Evolutionary conservation across 2,329 filamentous ascomycete genomes (phyloP).

Genomic region (Sporothrix inflata): DNA sequence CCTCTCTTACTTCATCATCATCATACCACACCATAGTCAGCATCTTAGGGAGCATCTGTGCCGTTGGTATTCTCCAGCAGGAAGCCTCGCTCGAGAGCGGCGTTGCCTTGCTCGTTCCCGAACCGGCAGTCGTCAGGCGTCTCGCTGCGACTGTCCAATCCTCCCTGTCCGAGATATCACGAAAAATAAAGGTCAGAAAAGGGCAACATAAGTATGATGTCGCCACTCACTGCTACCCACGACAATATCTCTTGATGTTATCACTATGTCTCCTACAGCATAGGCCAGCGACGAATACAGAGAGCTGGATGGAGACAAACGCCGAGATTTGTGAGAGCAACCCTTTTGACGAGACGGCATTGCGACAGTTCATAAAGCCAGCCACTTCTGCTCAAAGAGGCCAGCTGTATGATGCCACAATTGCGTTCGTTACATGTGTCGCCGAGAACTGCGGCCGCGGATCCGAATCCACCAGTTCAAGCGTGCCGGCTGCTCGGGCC

Average conservation of each 20-base stretch:
- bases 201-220: background rate
- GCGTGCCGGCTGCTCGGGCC: conserved; percentile 41
- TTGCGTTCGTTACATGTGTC: conserved; percentile 50
- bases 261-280: background rate
- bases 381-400: conserved; percentile 25
- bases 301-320: no score
- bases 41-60: conserved; percentile 46
- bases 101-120: fast-evolving
- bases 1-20: background rate
- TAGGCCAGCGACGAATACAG: no score
- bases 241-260: conserved; percentile 3
- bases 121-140: background rate
- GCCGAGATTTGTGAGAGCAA: background rate
- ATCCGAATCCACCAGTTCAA: conserved; percentile 32
- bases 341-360: background rate
- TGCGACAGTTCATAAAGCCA: background rate
- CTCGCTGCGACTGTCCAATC: conserved; percentile 2
- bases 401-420: conserved; percentile 41
- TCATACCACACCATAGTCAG: conserved; percentile 48
- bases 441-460: conserved; percentile 53
- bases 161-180: background rate
- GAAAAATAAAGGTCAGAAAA: background rate
- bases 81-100: conserved; percentile 27
- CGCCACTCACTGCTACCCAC: background rate
- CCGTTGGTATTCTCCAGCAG: conserved; percentile 41